A percentile compares a stretch with the other conserved stretches of the same genome.
Conservation (phyloP, 345 rosid genomes). For the Passiflora organensis region DNA sequence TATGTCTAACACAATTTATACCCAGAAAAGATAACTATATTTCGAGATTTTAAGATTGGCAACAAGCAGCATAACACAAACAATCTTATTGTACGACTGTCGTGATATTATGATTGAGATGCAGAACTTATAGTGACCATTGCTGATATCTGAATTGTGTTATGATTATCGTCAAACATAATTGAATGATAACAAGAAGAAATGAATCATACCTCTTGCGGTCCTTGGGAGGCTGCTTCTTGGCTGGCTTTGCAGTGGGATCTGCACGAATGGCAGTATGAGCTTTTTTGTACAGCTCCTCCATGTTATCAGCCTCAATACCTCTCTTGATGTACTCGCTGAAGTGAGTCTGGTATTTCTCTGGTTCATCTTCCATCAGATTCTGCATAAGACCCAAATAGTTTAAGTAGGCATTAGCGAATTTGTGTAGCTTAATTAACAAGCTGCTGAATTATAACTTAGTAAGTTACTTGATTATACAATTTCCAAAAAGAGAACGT, state of each 20-base stretch:
- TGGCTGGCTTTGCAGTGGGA: constrained; percentile 45
- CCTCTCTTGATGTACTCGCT: constrained; percentile 49
- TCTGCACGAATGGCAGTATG: constrained; percentile 71
- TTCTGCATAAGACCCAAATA: constrained; percentile 21
- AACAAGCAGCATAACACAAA: too few species aligned
- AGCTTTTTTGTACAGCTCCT: constrained; percentile 62
- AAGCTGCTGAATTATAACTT: too few species aligned
- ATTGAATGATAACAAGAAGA: background rate
- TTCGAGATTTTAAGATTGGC: too few species aligned
- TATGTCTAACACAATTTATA: too few species aligned
- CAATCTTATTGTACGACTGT: too few species aligned
- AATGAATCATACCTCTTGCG: constrained; percentile 50
- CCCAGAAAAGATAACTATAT: too few species aligned
- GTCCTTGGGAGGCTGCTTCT: constrained; percentile 43
- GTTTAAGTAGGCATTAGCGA: too few species aligned
- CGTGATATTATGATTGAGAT: too few species aligned
- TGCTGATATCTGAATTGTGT: background rate
- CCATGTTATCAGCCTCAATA: constrained; percentile 47
- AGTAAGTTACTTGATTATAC: too few species aligned
- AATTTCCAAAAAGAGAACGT: background rate
- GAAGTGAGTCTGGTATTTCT: constrained; percentile 65
- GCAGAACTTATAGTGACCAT: background rate
- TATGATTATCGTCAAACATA: background rate
- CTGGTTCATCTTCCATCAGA: constrained; percentile 62
- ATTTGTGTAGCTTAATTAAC: too few species aligned